Evolutionary conservation across 192 early-diverging fungal species (phyloP).

Genomic region (Coemansia sp.): DNA sequence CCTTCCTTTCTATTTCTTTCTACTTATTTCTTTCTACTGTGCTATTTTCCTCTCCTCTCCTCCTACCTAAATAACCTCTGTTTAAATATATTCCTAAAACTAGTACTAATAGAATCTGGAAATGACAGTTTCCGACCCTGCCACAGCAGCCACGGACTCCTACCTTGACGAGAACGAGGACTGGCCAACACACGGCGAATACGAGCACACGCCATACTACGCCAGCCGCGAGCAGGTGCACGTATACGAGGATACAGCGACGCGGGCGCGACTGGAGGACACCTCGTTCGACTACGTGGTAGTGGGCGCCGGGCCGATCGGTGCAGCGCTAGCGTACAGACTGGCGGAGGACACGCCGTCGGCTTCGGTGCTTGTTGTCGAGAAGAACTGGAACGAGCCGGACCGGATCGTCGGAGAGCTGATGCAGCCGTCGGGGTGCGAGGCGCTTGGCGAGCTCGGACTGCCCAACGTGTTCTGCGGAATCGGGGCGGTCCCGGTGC

Average conservation of each 20-base stretch:
- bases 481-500: conserved; percentile 80
- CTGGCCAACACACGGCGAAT: conserved; percentile 45
- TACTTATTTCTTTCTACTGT: not conserved
- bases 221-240: conserved; percentile 20
- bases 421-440: conserved; percentile 91
- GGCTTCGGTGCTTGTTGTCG: conserved; percentile 58
- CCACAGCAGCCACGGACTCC: too few relatives aligned
- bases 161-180: conserved; percentile 38
- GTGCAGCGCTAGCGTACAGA: conserved; percentile 79
- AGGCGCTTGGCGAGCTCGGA: conserved; percentile 76
- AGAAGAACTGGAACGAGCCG: conserved; percentile 89
- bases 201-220: conserved; percentile 34
- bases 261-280: not conserved
- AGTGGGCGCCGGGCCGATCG: conserved; percentile 90
- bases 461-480: conserved; percentile 70
- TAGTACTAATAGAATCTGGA: not conserved
- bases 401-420: conserved; percentile 98
- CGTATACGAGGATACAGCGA: not conserved
- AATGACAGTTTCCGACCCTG: conserved; percentile 1
- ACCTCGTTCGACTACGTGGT: conserved; percentile 76
- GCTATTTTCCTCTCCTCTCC: not conserved
- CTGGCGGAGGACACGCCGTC: conserved; percentile 73
- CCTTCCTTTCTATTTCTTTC: too few relatives aligned
- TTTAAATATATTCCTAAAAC: not conserved
- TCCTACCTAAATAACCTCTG: not conserved